Base-by-base conservation (phyloP, 768 basidiomycete genomes). In the Hygrocybe punicea region DNA sequence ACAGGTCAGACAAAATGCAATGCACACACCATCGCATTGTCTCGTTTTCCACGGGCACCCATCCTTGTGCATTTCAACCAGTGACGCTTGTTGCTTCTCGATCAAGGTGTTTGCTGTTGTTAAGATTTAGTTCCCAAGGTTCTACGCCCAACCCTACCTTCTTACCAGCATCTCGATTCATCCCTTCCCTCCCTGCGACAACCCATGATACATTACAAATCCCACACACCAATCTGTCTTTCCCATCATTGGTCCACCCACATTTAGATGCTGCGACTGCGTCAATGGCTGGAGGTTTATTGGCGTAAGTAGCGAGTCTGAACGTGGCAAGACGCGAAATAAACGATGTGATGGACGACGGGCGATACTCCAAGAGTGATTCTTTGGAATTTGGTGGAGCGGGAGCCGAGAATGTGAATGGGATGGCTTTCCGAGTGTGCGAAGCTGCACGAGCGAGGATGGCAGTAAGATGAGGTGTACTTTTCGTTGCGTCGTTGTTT, bases 221-320 rank as follows among this genome's bases (percentile, higher is more conserved):
- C 2, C 84, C 84, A 63, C 90, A 92, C 2, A 87, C 78, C 17
- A 92, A 70, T 47, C 90, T 77, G 57, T 92, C 90, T 69, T 89
- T 91, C 42, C 89, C 88, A 51, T 91, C 84, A 59, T 93, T 93
- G 21, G 81, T 74, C 91, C 91, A 93, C 2, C 91, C 91, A 65
- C 87, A 89, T 68, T 82, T 89, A 0, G 90, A 78, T 2, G 91
- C 90, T 16, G 90, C 84, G 13, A 92, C 89, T 1, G 90, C 85
- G 56, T 93, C 83, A 25, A 92, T 85, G 9, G 77, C 75, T 0
- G 81, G 54, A 1, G 90, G 89, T 67, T 93, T 93, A 60, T 87
- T 89, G 16, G 86, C 78, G 63, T 91, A 93, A 0, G 91, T 92
- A 10, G 86, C 72, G 25, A 93, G 79, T 67, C 86, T 92, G 71